Conservation (phyloP, 2,329 filamentous ascomycete genomes). For the Trichoderma citrinoviride region DNA sequence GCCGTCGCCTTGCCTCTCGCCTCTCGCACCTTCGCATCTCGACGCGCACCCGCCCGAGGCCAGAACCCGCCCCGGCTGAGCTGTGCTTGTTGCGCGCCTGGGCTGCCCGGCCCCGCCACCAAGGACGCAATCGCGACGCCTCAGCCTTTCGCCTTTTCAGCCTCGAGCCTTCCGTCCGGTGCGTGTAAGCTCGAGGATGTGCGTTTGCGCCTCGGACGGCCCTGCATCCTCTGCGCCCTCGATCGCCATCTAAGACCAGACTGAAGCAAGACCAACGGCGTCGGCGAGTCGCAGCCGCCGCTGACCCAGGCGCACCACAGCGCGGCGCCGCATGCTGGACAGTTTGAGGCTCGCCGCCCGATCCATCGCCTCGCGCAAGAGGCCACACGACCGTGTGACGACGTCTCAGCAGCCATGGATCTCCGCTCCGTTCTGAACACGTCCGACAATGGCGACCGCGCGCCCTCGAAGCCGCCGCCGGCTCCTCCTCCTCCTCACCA, state of each 20-base stretch:
- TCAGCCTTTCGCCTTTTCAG: slow-evolving; percentile 19
- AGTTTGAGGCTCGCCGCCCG: slow-evolving; percentile 14
- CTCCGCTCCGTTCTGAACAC: slow-evolving; percentile 55
- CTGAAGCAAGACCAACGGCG: background rate
- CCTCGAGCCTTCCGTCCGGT: slow-evolving; percentile 12
- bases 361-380: slow-evolving; percentile 20
- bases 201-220: slow-evolving; percentile 26
- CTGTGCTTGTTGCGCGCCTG: slow-evolving; percentile 20
- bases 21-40: background rate
- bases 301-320: slow-evolving; percentile 18
- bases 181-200: slow-evolving; percentile 28
- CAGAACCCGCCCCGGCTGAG: too few species aligned
- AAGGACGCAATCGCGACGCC: slow-evolving; percentile 21
- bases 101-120: slow-evolving; percentile 2
- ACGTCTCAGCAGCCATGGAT: slow-evolving; percentile 42
- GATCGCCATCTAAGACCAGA: slow-evolving; percentile 16
- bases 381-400: slow-evolving; percentile 7
- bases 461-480: slow-evolving; percentile 35
- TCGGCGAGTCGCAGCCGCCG: slow-evolving; percentile 10
- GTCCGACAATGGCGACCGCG: slow-evolving; percentile 45
- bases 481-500: slow-evolving; percentile 23
- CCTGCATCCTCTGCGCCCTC: slow-evolving; percentile 23
- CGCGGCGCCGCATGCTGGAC: slow-evolving; percentile 10
- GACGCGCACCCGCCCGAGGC: slow-evolving; percentile 19
- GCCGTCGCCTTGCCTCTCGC: background rate